Evolutionary conservation across 2,329 filamentous ascomycete species (phyloP).

Genomic region (Xylaria sp.): DNA sequence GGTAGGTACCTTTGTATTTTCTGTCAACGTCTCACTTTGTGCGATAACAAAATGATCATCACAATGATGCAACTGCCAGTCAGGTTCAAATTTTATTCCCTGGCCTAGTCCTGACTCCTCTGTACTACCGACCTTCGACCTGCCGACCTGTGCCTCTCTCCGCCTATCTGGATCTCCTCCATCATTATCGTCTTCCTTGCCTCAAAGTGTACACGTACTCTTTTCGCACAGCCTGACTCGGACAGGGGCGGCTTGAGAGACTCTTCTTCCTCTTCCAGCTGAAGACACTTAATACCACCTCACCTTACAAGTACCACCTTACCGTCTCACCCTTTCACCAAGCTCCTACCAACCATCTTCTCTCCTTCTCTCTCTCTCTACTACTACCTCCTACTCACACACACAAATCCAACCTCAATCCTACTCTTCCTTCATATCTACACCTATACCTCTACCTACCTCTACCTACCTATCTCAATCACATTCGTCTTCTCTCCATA

Average conservation of each 20-base stretch:
- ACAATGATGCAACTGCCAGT: background rate
- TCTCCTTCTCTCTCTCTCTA: no score
- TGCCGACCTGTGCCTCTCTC: no score
- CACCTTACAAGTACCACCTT: no score
- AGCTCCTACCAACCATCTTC: no score
- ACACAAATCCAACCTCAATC: background rate
- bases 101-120: background rate
- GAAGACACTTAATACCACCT: background rate
- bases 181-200: no score
- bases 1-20: background rate
- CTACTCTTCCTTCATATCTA: background rate
- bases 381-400: no score
- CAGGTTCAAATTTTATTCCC: background rate
- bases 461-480: background rate
- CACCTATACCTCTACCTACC: background rate
- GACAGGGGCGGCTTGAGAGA: background rate
- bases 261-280: background rate
- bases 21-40: conserved; percentile 1
- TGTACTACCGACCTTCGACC: no score
- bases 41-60: background rate
- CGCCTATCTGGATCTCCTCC: no score
- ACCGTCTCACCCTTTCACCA: no score
- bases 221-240: background rate
- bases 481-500: background rate
- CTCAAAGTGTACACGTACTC: background rate